Evolutionary conservation across 2,329 filamentous ascomycete species (phyloP).

Genomic region (Pseudopithomyces maydicus): DNA sequence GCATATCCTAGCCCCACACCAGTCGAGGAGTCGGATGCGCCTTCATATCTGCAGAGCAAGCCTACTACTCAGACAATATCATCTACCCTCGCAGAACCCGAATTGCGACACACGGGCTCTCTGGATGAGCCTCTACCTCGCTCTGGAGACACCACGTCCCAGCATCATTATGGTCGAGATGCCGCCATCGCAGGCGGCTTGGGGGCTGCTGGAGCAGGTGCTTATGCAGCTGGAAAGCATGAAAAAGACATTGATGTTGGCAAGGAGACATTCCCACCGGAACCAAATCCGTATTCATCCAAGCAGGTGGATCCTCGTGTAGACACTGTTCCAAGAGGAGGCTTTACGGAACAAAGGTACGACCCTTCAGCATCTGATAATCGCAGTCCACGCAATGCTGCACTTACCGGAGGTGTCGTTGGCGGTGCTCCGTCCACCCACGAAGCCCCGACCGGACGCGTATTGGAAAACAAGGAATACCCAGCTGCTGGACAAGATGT

Average conservation of each 20-base stretch:
- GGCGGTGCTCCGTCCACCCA: constrained; percentile 8
- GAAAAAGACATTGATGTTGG: constrained; percentile 6
- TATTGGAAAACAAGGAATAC: neutral
- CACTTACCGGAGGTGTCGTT: constrained; percentile 12
- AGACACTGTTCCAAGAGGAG: constrained; percentile 17
- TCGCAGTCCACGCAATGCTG: constrained; percentile 8
- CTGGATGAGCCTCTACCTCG: constrained; percentile 24
- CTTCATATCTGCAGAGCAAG: constrained; percentile 18
- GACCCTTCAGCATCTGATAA: constrained; percentile 20
- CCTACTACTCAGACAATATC: constrained; percentile 1
- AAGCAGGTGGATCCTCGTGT: constrained; percentile 36
- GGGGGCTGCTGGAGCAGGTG: constrained; percentile 28
- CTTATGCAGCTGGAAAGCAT: constrained; percentile 24
- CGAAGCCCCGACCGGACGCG: neutral
- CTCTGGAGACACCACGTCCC: constrained; percentile 14
- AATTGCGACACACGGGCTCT: constrained; percentile 30
- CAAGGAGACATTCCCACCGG: constrained; percentile 17
- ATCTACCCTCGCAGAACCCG: constrained; percentile 15
- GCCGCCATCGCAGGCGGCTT: constrained; percentile 33
- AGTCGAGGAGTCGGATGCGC: constrained; percentile 28
- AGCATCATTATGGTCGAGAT: constrained; percentile 32
- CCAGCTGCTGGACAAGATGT: constrained; percentile 10
- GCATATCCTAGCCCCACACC: constrained; percentile 39
- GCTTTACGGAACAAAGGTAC: constrained; percentile 24
- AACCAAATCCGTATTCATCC: constrained; percentile 32